These are phyloP conservation scores for Pseudocercospora musae DNA, from an alignment of 2,329 filamentous ascomycete species.

Conservation along the genomic window DNA sequence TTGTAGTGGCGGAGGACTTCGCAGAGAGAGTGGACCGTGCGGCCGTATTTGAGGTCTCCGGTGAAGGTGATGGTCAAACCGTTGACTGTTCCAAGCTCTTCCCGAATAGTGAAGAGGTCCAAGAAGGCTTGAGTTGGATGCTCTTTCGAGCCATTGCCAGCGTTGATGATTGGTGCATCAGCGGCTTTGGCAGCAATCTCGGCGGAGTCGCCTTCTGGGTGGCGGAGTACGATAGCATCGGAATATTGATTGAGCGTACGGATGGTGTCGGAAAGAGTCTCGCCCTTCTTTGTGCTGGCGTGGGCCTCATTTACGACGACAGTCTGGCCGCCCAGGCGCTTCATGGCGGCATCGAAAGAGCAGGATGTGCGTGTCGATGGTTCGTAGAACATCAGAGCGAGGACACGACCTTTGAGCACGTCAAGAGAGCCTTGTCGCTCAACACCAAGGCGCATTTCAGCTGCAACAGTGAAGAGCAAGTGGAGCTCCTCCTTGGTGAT, in stretches of 20 bases:
- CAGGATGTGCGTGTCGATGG: slow-evolving; percentile 92
- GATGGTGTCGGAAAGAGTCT: slow-evolving; percentile 88
- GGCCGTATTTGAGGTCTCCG: slow-evolving; percentile 88
- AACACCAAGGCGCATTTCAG: slow-evolving; percentile 95
- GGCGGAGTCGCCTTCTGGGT: slow-evolving; percentile 78
- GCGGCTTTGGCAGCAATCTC: slow-evolving; percentile 82
- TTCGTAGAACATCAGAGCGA: slow-evolving; percentile 96
- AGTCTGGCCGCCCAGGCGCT: slow-evolving; percentile 86
- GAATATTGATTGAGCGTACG: slow-evolving; percentile 91
- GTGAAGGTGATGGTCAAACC: slow-evolving; percentile 94
- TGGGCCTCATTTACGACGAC: slow-evolving; percentile 76
- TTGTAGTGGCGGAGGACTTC: slow-evolving; percentile 95
- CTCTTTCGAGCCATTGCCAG: slow-evolving; percentile 91
- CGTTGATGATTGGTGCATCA: slow-evolving; percentile 91
- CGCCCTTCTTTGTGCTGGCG: slow-evolving; percentile 91
- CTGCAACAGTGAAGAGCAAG: slow-evolving; percentile 89
- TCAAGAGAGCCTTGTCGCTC: slow-evolving; percentile 88
- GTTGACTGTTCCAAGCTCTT: slow-evolving; percentile 93
- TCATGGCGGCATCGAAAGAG: slow-evolving; percentile 98
- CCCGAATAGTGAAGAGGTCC: slow-evolving; percentile 96
- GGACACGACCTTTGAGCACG: slow-evolving; percentile 77
- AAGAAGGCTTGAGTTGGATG: slow-evolving; percentile 97
- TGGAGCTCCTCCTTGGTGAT: slow-evolving; percentile 87
- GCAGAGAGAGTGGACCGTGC: slow-evolving; percentile 91
- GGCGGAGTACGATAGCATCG: slow-evolving; percentile 92